phyloP scores from a whole-genome alignment of 2,329 filamentous ascomycete species.

The Bipolaris cookei region DNA sequence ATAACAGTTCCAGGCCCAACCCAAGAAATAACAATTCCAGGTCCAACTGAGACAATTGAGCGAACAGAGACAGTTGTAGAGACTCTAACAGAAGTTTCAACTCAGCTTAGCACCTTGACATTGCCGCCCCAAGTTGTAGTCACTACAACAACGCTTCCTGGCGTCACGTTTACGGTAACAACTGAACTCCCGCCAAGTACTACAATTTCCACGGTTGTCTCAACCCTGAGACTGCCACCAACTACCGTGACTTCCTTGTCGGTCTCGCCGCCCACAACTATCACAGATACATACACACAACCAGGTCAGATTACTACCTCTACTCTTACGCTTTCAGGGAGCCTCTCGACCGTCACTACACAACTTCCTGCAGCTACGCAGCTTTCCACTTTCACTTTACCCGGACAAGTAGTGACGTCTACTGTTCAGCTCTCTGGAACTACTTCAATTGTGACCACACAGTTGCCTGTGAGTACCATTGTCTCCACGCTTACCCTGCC shows the following conservation, averaged over 20 bases:
- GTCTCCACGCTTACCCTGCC: constrained; percentile 22
- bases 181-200: constrained; percentile 24
- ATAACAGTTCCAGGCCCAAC: constrained; percentile 10
- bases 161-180: constrained; percentile 20
- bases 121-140: constrained; percentile 21
- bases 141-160: constrained; percentile 28
- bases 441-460: constrained; percentile 8
- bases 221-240: constrained; percentile 23
- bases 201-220: constrained; percentile 28
- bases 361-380: constrained; percentile 14
- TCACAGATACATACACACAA: constrained; percentile 13
- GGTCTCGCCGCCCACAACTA: constrained; percentile 10
- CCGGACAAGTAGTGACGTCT: constrained; percentile 25
- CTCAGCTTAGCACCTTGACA: constrained; percentile 27
- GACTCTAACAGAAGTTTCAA: constrained; percentile 27
- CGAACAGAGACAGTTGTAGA: constrained; percentile 12
- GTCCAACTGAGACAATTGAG: constrained; percentile 15
- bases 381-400: constrained; percentile 21
- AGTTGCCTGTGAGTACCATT: constrained; percentile 12
- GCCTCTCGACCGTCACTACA: constrained; percentile 7
- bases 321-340: constrained; percentile 11
- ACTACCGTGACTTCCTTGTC: constrained; percentile 13
- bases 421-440: constrained; percentile 15
- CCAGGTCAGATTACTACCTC: constrained; percentile 14
- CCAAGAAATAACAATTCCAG: constrained; percentile 1